phyloP scores from a whole-genome alignment of 2,329 filamentous ascomycete species.

The Paraconiothyrium brasiliense region DNA sequence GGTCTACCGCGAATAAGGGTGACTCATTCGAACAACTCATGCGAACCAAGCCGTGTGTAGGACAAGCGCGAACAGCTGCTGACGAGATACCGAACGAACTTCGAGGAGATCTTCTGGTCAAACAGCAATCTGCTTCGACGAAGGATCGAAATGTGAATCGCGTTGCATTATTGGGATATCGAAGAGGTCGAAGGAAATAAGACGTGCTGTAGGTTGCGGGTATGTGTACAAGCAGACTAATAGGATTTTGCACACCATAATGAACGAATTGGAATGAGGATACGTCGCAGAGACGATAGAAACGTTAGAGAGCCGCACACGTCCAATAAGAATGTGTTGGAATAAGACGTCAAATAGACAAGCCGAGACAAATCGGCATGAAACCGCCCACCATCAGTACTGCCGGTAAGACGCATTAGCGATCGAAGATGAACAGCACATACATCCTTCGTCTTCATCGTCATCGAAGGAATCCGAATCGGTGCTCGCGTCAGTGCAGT shows the following conservation, averaged over 20 bases:
- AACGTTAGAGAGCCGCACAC: neutral
- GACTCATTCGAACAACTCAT: neutral
- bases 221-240: too few relatives aligned
- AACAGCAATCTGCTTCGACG: neutral
- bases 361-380: constrained; percentile 14
- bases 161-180: too few relatives aligned
- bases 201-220: too few relatives aligned
- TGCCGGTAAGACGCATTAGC: constrained; percentile 23
- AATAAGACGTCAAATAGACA: neutral
- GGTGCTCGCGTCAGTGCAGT: constrained; percentile 24
- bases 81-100: neutral
- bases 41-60: neutral
- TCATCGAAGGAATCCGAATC: constrained; percentile 25
- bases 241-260: too few relatives aligned
- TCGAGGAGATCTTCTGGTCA: neutral
- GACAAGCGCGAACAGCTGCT: neutral
- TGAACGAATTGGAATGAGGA: too few relatives aligned
- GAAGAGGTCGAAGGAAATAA: too few relatives aligned
- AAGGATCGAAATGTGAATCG: too few relatives aligned
- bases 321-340: neutral
- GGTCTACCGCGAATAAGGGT: neutral
- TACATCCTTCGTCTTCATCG: constrained; percentile 17
- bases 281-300: too few relatives aligned
- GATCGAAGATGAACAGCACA: constrained; percentile 29
- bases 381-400: neutral